Conservation (phyloP, 2,329 filamentous ascomycete genomes). For the Arthrobotrys iridis region DNA sequence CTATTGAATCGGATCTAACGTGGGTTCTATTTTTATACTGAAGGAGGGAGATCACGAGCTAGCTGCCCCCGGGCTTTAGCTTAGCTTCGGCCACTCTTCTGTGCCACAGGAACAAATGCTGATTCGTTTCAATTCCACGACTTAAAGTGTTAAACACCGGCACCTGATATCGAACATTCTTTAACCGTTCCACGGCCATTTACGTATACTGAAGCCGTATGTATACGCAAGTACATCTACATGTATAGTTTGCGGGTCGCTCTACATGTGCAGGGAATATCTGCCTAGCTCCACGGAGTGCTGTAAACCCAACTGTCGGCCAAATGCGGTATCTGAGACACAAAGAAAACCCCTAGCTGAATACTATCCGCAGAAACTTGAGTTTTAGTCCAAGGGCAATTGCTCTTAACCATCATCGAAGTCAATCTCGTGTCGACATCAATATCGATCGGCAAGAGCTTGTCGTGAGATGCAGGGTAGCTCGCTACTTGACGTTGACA, state of each 20-base stretch:
- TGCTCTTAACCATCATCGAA: not conserved
- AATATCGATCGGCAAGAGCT: not conserved
- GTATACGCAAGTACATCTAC: too few species aligned
- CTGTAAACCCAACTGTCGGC: not conserved
- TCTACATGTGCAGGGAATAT: too few species aligned
- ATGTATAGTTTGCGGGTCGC: too few species aligned
- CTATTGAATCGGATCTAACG: constrained; percentile 25
- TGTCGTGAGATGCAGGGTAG: not conserved
- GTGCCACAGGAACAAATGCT: constrained; percentile 19
- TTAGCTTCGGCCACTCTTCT: not conserved
- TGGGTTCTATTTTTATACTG: constrained; percentile 52
- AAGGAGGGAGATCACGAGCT: constrained; percentile 13
- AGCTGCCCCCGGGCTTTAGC: not conserved
- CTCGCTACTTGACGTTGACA: not conserved
- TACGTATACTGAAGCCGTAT: too few species aligned
- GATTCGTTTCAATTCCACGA: not conserved
- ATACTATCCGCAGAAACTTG: not conserved
- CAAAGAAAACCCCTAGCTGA: not conserved
- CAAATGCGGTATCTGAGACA: not conserved
- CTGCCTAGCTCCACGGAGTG: not conserved
- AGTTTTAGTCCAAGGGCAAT: not conserved
- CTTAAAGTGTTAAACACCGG: not conserved
- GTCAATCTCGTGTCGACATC: too few species aligned
- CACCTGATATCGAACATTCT: constrained; percentile 18
- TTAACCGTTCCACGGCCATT: not conserved